A percentile compares a stretch with the other conserved stretches of the same genome.
Evolutionary conservation across 2,329 filamentous ascomycete species (phyloP).

Genomic region (Aspergillus aculeatinus): DNA sequence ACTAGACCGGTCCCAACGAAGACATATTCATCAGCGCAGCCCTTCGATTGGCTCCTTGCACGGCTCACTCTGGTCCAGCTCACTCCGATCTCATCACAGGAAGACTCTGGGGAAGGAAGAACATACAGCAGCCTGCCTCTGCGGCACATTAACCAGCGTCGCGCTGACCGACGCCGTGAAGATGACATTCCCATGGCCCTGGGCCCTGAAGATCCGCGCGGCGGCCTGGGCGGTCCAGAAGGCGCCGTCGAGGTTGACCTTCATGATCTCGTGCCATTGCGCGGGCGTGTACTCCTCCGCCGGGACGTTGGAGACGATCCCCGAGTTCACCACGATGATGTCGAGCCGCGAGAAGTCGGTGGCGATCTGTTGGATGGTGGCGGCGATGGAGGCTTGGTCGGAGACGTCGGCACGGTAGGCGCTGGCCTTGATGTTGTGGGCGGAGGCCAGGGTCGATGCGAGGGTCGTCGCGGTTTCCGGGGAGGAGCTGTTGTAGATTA

Average conservation of each 20-base stretch:
- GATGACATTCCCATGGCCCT: constrained; percentile 38
- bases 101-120: background rate
- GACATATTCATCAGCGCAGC: too few species aligned
- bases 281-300: constrained; percentile 41
- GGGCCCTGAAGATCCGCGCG: constrained; percentile 36
- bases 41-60: too few species aligned
- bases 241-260: constrained; percentile 41
- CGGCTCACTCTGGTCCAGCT: too few species aligned
- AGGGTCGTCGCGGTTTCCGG: constrained; percentile 21
- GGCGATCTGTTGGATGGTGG: constrained; percentile 33
- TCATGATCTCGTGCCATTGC: constrained; percentile 43
- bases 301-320: constrained; percentile 29
- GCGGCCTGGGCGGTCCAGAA: constrained; percentile 43
- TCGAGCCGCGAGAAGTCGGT: constrained; percentile 46
- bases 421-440: constrained; percentile 28
- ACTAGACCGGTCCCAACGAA: constrained; percentile 17
- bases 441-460: constrained; percentile 28
- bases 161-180: constrained; percentile 42
- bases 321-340: constrained; percentile 50
- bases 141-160: constrained; percentile 41
- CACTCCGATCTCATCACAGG: too few species aligned
- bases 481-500: constrained; percentile 32
- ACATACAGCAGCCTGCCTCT: constrained; percentile 37
- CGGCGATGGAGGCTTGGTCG: constrained; percentile 31
- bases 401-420: constrained; percentile 39